Evolutionary conservation across 2,329 filamentous ascomycete genomes (phyloP).

Genomic region (Zalaria obscura): DNA sequence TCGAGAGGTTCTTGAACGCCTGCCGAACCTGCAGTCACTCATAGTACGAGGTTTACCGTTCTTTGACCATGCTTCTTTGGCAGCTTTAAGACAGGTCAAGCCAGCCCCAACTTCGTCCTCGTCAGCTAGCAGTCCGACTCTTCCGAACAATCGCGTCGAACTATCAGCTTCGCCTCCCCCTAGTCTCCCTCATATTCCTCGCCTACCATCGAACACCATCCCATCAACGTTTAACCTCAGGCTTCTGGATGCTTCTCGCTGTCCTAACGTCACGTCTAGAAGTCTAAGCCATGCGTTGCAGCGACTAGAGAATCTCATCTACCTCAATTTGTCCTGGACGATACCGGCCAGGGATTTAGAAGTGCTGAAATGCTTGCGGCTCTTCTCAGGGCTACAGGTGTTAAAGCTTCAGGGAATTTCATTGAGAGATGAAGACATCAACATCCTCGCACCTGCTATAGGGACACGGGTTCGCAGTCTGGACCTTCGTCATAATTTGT

Average conservation of each 20-base stretch:
- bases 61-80: conserved; percentile 45
- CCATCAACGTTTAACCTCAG: conserved; percentile 31
- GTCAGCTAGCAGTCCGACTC: background rate
- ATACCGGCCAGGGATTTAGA: conserved; percentile 13
- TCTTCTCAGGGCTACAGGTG: conserved; percentile 38
- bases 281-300: conserved; percentile 37
- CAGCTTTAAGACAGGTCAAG: conserved; percentile 26
- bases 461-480: conserved; percentile 38
- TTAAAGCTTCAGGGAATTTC: conserved; percentile 41
- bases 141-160: background rate
- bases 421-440: conserved; percentile 38
- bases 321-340: conserved; percentile 42
- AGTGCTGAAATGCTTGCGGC: conserved; percentile 33
- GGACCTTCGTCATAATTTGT: conserved; percentile 41
- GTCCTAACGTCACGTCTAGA: conserved; percentile 42
- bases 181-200: too few relatives aligned
- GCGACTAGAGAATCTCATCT: conserved; percentile 40
- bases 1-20: conserved; percentile 40
- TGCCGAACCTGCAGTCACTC: conserved; percentile 45
- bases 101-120: background rate
- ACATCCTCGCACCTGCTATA: conserved; percentile 37
- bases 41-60: conserved; percentile 45
- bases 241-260: conserved; percentile 41
- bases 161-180: background rate
- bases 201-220: background rate